phyloP scores from a whole-genome alignment of 2,329 filamentous ascomycete species.

The Pseudogymnoascus sp. region DNA sequence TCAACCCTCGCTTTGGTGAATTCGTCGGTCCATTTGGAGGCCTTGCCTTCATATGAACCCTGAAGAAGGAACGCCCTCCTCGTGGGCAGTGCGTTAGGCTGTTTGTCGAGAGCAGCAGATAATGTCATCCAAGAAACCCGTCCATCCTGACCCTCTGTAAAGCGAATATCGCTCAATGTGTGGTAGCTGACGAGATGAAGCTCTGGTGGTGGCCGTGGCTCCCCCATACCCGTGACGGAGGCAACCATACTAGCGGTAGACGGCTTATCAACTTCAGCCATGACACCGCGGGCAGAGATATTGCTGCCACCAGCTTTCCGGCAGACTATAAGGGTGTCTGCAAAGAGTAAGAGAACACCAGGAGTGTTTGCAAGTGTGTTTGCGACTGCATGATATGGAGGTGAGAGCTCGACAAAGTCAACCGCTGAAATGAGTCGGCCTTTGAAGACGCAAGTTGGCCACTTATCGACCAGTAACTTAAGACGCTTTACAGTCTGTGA shows the following conservation, averaged over 20 bases:
- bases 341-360: conserved; percentile 76
- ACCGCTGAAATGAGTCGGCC: conserved; percentile 75
- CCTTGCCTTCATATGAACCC: conserved; percentile 71
- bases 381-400: conserved; percentile 54
- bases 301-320: conserved; percentile 59
- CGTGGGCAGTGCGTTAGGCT: conserved; percentile 43
- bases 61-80: conserved; percentile 65
- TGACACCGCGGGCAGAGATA: conserved; percentile 65
- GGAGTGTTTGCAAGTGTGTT: conserved; percentile 34
- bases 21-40: conserved; percentile 72
- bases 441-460: conserved; percentile 63
- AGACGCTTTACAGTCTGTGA: conserved; percentile 67
- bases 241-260: conserved; percentile 56
- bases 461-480: conserved; percentile 67
- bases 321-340: conserved; percentile 71
- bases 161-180: conserved; percentile 60
- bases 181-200: conserved; percentile 71
- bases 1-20: conserved; percentile 81
- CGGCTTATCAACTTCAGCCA: conserved; percentile 80
- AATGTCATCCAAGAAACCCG: conserved; percentile 62
- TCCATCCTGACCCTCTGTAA: conserved; percentile 63
- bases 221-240: conserved; percentile 57
- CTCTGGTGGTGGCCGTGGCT: conserved; percentile 54
- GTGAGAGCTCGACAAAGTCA: conserved; percentile 69
- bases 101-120: conserved; percentile 41